Percentiles rank a stretch among this genome's conserved stretches.
phyloP scores from a whole-genome alignment of 768 basidiomycete genomes.

The Dacryopinax primogenitus region DNA sequence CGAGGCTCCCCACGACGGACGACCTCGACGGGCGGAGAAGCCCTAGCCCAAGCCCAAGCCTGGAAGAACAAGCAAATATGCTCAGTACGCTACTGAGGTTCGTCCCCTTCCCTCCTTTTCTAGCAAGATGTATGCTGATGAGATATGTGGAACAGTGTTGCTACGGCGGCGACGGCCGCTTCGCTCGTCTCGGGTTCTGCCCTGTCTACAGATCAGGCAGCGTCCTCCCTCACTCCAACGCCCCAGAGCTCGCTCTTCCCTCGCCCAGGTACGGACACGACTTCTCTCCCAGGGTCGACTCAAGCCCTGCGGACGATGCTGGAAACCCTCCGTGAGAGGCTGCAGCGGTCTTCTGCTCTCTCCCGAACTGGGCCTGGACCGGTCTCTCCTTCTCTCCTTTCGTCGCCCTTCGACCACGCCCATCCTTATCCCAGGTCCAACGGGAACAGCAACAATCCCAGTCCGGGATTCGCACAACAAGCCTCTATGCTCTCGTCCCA shows the following conservation, averaged over 20 bases:
- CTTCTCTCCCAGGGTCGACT: slow-evolving; percentile 15
- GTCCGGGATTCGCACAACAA: background rate
- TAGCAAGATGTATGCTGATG: slow-evolving; percentile 3
- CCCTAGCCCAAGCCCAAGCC: background rate
- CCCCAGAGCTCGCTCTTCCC: slow-evolving; percentile 27
- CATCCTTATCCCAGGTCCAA: background rate
- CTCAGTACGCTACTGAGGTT: slow-evolving; percentile 72
- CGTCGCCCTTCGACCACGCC: background rate
- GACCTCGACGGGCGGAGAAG: too few relatives aligned
- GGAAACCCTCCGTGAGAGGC: background rate
- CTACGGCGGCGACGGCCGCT: slow-evolving; percentile 83
- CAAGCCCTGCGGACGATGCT: background rate
- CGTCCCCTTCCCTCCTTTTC: slow-evolving; percentile 18
- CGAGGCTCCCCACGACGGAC: too few relatives aligned
- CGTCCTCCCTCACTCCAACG: slow-evolving; percentile 20
- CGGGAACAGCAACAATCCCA: background rate
- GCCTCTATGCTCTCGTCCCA: background rate
- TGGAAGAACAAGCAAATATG: slow-evolving; percentile 22
- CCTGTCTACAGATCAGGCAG: slow-evolving; percentile 40
- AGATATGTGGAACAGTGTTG: slow-evolving; percentile 42
- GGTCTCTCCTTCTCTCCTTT: background rate
- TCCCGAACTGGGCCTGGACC: too few relatives aligned
- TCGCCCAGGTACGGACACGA: slow-evolving; percentile 31
- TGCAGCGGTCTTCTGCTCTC: background rate
- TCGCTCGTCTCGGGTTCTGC: slow-evolving; percentile 66